Base-by-base conservation (phyloP, 2,329 filamentous ascomycete species). In the Taxawa tesnikishii region DNA sequence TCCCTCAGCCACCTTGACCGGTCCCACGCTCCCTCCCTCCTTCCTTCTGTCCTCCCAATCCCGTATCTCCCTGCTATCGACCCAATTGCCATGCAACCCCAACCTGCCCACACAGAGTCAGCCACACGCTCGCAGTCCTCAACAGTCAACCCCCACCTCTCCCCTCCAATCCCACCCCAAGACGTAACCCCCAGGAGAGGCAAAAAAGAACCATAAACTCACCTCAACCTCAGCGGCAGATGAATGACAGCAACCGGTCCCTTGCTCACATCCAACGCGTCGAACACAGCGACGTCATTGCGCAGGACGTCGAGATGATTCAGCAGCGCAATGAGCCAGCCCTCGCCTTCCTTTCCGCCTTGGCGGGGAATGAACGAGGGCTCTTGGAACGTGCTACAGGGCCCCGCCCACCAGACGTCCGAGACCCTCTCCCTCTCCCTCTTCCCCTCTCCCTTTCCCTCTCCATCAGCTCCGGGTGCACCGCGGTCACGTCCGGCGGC, bases 321-420 rank as follows among this genome's bases (percentile, higher is more conserved):
- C 54, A 67, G 12, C 53, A 59, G 27, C 13, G 62, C 62, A 19
- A 68, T 57, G 18, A 67, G 45, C 39, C 67, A 70, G 1, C 67
- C 67, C 32, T 70, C 64, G 1, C 65, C 67, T 40, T 71, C 66
- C 2, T 34, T 48, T 13, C 51, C 53, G 2, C 55, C 51, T 0
- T 46, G 45, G 18, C 53, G 51, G 0, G 68, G 67, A 9, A 71
- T 61, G 35, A 72, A 72, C 0, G 65, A 59, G 0, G 68, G 67
- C 38, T 72, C 68, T 43, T 71, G 67, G 38, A 69, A 64, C 0
- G 63, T 64, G 15, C 54, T 50, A 7, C 48, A 54, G 15, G 49
- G 53, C 2, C 53, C 56, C 13, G 49, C 54, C 39, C 46, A 58
- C 32, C 45, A 59, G 16, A 42, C 51, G 31, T 51, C 46, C 9